These are phyloP conservation scores for Metschnikowia aberdeeniae DNA, from an alignment of 805 yeast genomes.

Conservation along the genomic window DNA sequence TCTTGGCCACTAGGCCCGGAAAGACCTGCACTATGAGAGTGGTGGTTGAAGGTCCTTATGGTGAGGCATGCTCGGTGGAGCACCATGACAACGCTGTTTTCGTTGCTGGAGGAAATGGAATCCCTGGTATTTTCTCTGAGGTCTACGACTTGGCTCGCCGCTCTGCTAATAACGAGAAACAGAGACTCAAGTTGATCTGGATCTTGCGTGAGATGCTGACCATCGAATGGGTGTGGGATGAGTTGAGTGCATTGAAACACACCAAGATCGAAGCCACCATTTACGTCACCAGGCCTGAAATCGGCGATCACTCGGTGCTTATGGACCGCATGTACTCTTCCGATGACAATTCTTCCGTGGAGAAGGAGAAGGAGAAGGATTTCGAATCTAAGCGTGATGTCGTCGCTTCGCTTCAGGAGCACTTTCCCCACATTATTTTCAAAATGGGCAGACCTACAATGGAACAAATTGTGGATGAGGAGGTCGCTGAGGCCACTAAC, in stretches of 20 bases:
- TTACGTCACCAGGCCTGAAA: constrained; percentile 15
- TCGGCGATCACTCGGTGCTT: background rate
- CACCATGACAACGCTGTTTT: constrained; percentile 53
- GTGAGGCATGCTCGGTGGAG: constrained; percentile 46
- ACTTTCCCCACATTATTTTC: constrained; percentile 18
- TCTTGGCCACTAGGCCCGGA: constrained; percentile 28
- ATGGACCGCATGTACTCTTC: constrained; percentile 7
- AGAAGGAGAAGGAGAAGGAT: constrained; percentile 4
- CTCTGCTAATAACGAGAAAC: constrained; percentile 15
- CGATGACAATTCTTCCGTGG: constrained; percentile 5
- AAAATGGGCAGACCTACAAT: constrained; percentile 44
- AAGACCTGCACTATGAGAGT: constrained; percentile 28
- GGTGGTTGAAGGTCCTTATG: constrained; percentile 68
- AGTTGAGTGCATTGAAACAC: constrained; percentile 10
- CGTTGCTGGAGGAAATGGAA: constrained; percentile 73
- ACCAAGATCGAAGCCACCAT: constrained; percentile 13
- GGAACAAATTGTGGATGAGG: constrained; percentile 32
- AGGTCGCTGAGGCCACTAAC: constrained; percentile 35
- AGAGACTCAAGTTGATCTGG: constrained; percentile 15
- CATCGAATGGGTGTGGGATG: constrained; percentile 15
- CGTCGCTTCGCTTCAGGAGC: constrained; percentile 5
- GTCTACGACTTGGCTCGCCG: constrained; percentile 28
- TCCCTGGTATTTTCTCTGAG: constrained; percentile 54
- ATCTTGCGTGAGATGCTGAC: constrained; percentile 14
- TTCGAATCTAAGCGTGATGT: constrained; percentile 4